Evolutionary conservation across 108 stramenopile species (phyloP).

Genomic region (Bacterosira constricta): DNA sequence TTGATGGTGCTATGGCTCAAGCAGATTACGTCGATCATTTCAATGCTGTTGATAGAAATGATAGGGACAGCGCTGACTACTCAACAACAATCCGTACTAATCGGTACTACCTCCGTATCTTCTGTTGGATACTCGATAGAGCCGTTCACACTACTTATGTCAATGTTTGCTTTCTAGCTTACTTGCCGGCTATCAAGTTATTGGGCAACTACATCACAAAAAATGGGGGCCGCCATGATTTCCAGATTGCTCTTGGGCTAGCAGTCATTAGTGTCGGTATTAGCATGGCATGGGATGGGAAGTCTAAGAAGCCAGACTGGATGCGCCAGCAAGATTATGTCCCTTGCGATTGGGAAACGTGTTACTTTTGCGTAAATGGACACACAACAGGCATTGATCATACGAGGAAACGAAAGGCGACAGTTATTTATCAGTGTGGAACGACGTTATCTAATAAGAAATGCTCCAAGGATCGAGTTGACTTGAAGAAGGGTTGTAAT

Average conservation of each 20-base stretch:
- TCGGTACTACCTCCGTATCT: no score
- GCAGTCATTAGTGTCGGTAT: background rate
- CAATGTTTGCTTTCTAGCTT: background rate
- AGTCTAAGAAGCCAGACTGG: background rate
- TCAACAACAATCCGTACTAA: no score
- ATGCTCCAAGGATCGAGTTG: background rate
- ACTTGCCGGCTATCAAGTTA: background rate
- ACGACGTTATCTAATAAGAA: background rate
- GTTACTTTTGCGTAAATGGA: slow-evolving; percentile 10
- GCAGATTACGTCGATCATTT: background rate
- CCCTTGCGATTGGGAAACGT: background rate
- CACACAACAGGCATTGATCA: background rate
- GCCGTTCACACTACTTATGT: background rate
- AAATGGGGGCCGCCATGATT: background rate
- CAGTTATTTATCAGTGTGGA: background rate
- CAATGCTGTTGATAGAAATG: slow-evolving; percentile 1
- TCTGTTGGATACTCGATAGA: background rate
- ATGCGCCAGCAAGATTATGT: background rate
- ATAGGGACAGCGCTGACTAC: background rate
- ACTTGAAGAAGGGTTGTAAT: background rate
- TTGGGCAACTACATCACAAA: background rate
- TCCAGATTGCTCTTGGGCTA: slow-evolving; percentile 3
- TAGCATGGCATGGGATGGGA: background rate
- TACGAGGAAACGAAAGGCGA: background rate
- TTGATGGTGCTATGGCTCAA: background rate